Evolutionary conservation across 495 filamentous ascomycete species (phyloP), one percentile per base, ranked within the genome.

Genomic region (Tuber umbilicatum): DNA sequence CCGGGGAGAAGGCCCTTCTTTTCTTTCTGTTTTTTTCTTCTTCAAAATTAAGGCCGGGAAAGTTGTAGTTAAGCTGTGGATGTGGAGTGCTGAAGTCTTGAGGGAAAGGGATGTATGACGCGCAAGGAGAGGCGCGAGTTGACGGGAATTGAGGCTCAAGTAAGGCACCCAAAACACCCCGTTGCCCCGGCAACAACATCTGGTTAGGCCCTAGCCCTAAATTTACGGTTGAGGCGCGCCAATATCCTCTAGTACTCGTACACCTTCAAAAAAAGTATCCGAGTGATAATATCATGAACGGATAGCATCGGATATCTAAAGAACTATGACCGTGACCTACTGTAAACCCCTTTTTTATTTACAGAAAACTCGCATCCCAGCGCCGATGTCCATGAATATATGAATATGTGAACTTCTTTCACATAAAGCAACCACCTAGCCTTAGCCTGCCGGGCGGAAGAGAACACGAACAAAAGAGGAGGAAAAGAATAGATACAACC

Each of bases 361-460:
- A 64, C 55, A 64, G 27, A 27, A 64, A 64, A 64, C 27, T 27
- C 16, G 14, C 55, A 64, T 16, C 27, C 55, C 55, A 64, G 19
- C 3, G 55, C 17, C 27, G 27, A 14, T 27, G 14, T 19, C 16
- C 55, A 64, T 64, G 55, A 35, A 35, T 35, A 35, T 16, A 17
- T 64, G 27, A 64, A 17, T 19, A 64, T 10, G 4, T 31, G 12
- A 31, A 31, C 50, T 60, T 64, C 17, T 64, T 64, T 19, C 55
- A 6, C 55, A 64, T 35, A 64, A 31, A 64, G 27, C 27, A 43
- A 64, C 68, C 70, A 45, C 41, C 47, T 23, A 55, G 64, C 45
- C 64, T 69, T 78, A 74, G 69, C 74, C 72, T 64, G 71, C 73
- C 69, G 31, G 64, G 16, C n/a, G 37, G 21, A 69, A 72, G 47